Evolutionary conservation across 2,329 filamentous ascomycete genomes (phyloP).

Genomic region (Aspergillus ibericus): DNA sequence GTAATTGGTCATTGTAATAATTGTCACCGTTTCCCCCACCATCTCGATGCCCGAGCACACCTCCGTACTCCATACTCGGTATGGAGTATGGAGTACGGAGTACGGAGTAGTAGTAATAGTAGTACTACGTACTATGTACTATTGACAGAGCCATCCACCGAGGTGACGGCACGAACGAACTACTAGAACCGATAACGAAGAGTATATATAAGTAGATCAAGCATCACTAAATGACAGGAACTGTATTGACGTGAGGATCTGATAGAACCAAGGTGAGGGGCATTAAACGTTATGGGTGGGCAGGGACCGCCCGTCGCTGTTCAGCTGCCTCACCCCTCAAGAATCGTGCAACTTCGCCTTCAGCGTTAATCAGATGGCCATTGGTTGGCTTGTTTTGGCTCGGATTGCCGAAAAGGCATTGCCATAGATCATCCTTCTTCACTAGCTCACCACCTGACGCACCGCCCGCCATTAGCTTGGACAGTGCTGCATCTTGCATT

Average conservation of each 20-base stretch:
- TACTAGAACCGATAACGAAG: too few relatives aligned
- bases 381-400: conserved; percentile 26
- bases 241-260: not conserved
- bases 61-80: too few relatives aligned
- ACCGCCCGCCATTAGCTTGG: conserved; percentile 68
- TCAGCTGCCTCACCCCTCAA: conserved; percentile 59
- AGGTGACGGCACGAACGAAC: too few relatives aligned
- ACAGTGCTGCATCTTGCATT: conserved; percentile 70
- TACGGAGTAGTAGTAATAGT: too few relatives aligned
- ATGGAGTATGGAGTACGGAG: too few relatives aligned
- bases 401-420: conserved; percentile 73
- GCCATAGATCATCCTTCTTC: conserved; percentile 77
- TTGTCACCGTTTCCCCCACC: not conserved
- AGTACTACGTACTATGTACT: too few relatives aligned
- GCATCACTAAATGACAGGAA: not conserved
- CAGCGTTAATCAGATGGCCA: conserved; percentile 25
- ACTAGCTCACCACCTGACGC: conserved; percentile 77
- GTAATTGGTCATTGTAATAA: not conserved
- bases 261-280: not conserved
- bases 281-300: not conserved
- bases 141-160: too few relatives aligned
- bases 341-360: conserved; percentile 51
- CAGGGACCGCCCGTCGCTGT: conserved; percentile 30
- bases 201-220: not conserved
- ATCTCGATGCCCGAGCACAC: too few relatives aligned